Base-by-base conservation (phyloP, 2,329 filamentous ascomycete species). In the Ophiosphaerella korrae region DNA sequence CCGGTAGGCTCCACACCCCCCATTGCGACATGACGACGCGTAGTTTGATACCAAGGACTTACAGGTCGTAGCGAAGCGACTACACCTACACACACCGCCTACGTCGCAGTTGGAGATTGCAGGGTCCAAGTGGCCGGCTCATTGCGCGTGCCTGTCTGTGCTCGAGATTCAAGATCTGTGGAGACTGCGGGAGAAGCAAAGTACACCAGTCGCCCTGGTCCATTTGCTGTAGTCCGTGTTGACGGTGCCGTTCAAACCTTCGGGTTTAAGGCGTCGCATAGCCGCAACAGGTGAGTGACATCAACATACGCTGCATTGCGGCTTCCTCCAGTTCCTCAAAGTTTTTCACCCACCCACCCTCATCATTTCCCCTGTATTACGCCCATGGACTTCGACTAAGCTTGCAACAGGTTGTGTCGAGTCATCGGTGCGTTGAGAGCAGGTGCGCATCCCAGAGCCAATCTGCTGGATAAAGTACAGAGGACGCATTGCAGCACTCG, bases 131-230 rank as follows among this genome's bases (percentile, higher is more conserved):
- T 47, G 58, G 53, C 55, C 50, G 62, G 63, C 58, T 53, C 55
- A 52, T 48, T 47, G 43, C 49, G 53, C 53, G 60, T 63, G 57
- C 62, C 63, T 68, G 69, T 68, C 68, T 62, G 68, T 70, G 67
- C 68, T 64, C 48, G 55, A 53, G 62, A 66, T 66, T 68, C 55
- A 58, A 71, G 64, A 70, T 72, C 68, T 71, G 67, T 68, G 70
- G 65, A 67, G 70, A 65, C 64, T 44, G 50, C 62, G 66, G 67
- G 62, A 70, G 64, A 69, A 73, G 68, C 68, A 71, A 71, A 71
- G 67, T 53, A 62, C 63, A 63, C 59, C 50, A 48, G 50, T 55
- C 55, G 65, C 60, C 52, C 63, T 64, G 50, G 50, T 43, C 58
- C 57, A 11, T 7, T 21, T 29, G 5, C 26, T 29, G 26, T 29